A percentile compares a stretch with the other conserved stretches of the same genome.
These are phyloP conservation scores for Quambalaria eucalypti DNA, from an alignment of 1,284 basidiomycete species.

Conservation along the genomic window DNA sequence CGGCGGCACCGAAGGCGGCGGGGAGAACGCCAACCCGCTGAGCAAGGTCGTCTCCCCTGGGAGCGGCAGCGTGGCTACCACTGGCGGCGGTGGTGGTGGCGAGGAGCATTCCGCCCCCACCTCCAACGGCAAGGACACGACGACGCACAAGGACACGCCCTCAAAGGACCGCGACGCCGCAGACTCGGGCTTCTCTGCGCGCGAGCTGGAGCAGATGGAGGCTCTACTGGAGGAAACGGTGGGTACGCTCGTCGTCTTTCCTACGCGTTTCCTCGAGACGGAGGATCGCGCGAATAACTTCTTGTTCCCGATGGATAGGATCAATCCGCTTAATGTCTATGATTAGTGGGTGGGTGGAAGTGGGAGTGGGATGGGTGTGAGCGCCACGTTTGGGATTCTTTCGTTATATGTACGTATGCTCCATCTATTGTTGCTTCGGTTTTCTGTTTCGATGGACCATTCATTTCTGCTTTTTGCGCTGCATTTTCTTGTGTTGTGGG, in stretches of 20 bases:
- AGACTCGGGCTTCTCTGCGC: conserved; percentile 18
- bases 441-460: too few relatives aligned
- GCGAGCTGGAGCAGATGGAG: conserved; percentile 39
- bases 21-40: not conserved
- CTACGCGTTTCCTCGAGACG: conserved; percentile 40
- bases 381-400: too few relatives aligned
- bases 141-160: not conserved
- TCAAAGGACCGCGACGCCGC: not conserved
- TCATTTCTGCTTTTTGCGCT: too few relatives aligned
- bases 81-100: not conserved
- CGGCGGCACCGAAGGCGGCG: not conserved
- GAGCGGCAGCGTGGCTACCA: too few relatives aligned
- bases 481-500: too few relatives aligned
- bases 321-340: conserved; percentile 26
- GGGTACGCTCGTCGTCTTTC: conserved; percentile 33
- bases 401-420: too few relatives aligned
- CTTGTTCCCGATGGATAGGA: conserved; percentile 38
- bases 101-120: not conserved
- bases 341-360: conserved; percentile 1
- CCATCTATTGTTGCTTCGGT: too few relatives aligned
- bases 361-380: too few relatives aligned
- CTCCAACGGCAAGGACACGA: not conserved
- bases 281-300: conserved; percentile 14
- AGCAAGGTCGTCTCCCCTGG: too few relatives aligned
- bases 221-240: conserved; percentile 27